Percentiles rank a stretch among this genome's conserved stretches.
Evolutionary conservation across 208 protist species (phyloP).

Genomic region (Histomonas meleagridis): DNA sequence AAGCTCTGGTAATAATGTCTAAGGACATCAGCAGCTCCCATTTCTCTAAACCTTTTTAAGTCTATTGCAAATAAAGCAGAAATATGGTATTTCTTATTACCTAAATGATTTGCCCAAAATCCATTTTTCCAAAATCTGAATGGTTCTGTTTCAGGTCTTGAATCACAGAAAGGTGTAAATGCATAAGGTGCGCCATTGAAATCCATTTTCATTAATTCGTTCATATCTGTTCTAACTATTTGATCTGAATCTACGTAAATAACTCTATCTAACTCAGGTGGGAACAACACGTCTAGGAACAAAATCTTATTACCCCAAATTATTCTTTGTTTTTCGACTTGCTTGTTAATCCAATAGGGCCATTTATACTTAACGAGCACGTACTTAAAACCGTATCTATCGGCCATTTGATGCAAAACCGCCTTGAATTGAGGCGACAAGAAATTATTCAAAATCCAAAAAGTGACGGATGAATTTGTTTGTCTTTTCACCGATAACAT

Average conservation of each 20-base stretch:
- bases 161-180: conserved; percentile 89
- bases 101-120: conserved; percentile 45
- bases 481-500: neutral
- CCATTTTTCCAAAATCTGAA: conserved; percentile 59
- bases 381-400: conserved; percentile 71
- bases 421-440: conserved; percentile 82
- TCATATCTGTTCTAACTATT: conserved; percentile 63
- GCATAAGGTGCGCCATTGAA: conserved; percentile 71
- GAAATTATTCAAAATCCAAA: conserved; percentile 95
- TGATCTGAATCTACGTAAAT: conserved; percentile 97
- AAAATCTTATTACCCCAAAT: conserved; percentile 98
- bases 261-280: conserved; percentile 75
- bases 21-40: conserved; percentile 46
- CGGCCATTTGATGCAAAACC: conserved; percentile 60
- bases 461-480: conserved; percentile 69
- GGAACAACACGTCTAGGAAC: conserved; percentile 97
- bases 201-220: conserved; percentile 87
- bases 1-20: conserved; percentile 51
- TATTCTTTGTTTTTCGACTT: conserved; percentile 88
- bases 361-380: conserved; percentile 89
- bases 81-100: conserved; percentile 52
- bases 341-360: conserved; percentile 80
- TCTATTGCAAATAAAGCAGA: conserved; percentile 58
- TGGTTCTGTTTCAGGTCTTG: conserved; percentile 68
- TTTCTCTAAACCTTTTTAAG: conserved; percentile 47